A percentile compares a stretch with the other conserved stretches of the same genome.
These are phyloP conservation scores for Paecilomyces sp. DNA, from an alignment of 2,329 filamentous ascomycete genomes.

Conservation along the genomic window DNA sequence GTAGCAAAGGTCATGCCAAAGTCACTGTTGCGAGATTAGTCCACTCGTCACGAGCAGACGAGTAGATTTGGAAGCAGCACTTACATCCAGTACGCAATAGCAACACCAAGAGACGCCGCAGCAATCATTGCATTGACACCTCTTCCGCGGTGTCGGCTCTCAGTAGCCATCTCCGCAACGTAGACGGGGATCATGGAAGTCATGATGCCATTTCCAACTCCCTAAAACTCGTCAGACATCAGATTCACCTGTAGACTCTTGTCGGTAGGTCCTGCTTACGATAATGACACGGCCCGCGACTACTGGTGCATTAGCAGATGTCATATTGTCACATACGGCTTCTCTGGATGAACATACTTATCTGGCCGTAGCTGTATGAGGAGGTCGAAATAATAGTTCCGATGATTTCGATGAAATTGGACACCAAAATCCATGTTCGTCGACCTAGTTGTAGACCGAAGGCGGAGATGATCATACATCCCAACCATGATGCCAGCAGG, in stretches of 20 bases:
- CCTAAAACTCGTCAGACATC: slow-evolving; percentile 7
- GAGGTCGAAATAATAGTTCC: slow-evolving; percentile 21
- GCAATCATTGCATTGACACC: slow-evolving; percentile 22
- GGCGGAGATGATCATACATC: slow-evolving; percentile 16
- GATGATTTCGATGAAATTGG: slow-evolving; percentile 18
- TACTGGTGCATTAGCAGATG: neutral
- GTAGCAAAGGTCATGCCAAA: slow-evolving; percentile 23
- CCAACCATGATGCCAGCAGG: slow-evolving; percentile 23
- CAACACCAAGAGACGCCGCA: slow-evolving; percentile 16
- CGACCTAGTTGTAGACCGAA: slow-evolving; percentile 18
- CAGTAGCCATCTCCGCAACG: slow-evolving; percentile 22
- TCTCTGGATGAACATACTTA: slow-evolving; percentile 3
- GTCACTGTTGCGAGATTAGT: slow-evolving; percentile 10
- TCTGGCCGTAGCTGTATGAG: slow-evolving; percentile 18
- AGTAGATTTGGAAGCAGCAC: neutral
- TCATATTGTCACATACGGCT: neutral
- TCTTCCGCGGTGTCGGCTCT: slow-evolving; percentile 17
- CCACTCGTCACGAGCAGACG: neutral
- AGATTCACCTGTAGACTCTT: neutral
- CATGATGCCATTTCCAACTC: slow-evolving; percentile 25
- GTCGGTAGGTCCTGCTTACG: slow-evolving; percentile 5
- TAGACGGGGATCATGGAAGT: slow-evolving; percentile 22
- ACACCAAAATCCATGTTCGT: slow-evolving; percentile 18
- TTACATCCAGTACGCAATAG: slow-evolving; percentile 26
- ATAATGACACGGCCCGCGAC: slow-evolving; percentile 20